Evolutionary conservation across 2,329 filamentous ascomycete species (phyloP).

Genomic region (Claviceps sp.): DNA sequence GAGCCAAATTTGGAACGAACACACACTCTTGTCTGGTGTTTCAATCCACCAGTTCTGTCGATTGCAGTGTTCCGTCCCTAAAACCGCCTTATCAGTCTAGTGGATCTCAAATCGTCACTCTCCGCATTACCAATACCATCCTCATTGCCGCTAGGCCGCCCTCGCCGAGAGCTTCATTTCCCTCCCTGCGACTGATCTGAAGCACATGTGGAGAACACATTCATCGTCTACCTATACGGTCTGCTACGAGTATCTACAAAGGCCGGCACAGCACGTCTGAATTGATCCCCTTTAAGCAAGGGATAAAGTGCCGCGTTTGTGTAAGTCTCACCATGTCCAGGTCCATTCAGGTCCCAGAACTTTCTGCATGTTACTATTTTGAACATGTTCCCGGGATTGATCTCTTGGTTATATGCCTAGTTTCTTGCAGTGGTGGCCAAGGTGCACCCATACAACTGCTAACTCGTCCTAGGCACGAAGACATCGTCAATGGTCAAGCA

Average conservation of each 20-base stretch:
- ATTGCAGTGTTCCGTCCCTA: slow-evolving; percentile 8
- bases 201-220: slow-evolving; percentile 10
- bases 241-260: neutral
- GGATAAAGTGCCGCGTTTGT: neutral
- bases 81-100: slow-evolving; percentile 4
- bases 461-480: slow-evolving; percentile 6
- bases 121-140: neutral
- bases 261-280: neutral
- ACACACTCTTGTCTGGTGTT: slow-evolving; percentile 4
- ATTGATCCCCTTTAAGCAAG: neutral
- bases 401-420: neutral
- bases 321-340: neutral
- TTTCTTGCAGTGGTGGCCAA: slow-evolving; percentile 2
- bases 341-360: neutral
- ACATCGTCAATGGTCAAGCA: neutral
- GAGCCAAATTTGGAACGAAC: slow-evolving; percentile 1
- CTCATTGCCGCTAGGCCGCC: slow-evolving; percentile 1
- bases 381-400: neutral
- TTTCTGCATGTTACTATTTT: neutral
- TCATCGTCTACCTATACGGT: neutral
- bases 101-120: slow-evolving; percentile 1
- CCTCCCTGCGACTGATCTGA: slow-evolving; percentile 11
- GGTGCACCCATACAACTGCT: slow-evolving; percentile 5
- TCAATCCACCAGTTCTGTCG: slow-evolving; percentile 8
- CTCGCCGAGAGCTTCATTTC: slow-evolving; percentile 12